A percentile compares a stretch with the other conserved stretches of the same genome.
phyloP scores from a whole-genome alignment of 2,329 filamentous ascomycete species.

The Xylariaceae sp. region DNA sequence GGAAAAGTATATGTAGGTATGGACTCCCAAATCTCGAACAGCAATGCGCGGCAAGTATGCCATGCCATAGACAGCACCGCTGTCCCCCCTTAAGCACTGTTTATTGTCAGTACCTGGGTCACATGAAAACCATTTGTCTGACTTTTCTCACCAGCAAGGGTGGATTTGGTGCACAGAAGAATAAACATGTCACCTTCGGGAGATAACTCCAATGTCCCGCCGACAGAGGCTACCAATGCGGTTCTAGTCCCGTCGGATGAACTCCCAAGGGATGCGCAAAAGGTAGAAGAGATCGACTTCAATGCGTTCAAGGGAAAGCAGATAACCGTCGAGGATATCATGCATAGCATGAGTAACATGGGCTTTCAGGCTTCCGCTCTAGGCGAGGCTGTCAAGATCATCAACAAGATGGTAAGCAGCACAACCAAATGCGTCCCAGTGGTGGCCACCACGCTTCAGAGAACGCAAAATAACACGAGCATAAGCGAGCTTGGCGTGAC shows the following conservation, averaged over 20 bases:
- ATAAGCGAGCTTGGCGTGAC: slow-evolving; percentile 69
- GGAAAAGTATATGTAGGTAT: too few species aligned
- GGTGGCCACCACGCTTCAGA: too few species aligned
- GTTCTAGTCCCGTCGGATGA: slow-evolving; percentile 81
- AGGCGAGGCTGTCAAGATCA: slow-evolving; percentile 76
- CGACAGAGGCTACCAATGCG: slow-evolving; percentile 64
- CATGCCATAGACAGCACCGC: too few species aligned
- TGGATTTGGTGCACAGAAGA: too few species aligned
- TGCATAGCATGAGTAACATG: slow-evolving; percentile 78
- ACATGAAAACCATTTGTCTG: too few species aligned
- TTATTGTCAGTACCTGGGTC: too few species aligned
- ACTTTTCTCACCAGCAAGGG: too few species aligned
- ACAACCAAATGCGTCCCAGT: slow-evolving; percentile 2
- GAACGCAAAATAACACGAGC: slow-evolving; percentile 20
- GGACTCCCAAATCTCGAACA: too few species aligned
- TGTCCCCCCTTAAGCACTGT: too few species aligned
- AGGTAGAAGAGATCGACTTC: slow-evolving; percentile 90
- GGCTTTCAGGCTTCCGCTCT: slow-evolving; percentile 74
- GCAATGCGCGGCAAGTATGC: too few species aligned
- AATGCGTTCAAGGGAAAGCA: slow-evolving; percentile 68
- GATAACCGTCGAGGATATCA: slow-evolving; percentile 80
- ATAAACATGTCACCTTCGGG: slow-evolving; percentile 23
- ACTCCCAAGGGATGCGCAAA: slow-evolving; percentile 69
- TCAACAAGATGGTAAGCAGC: slow-evolving; percentile 81
- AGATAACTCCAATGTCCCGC: slow-evolving; percentile 39